Evolutionary conservation across 345 rosid species (phyloP), one percentile per base, ranked within the genome.

Genomic region (Populus tremula): DNA sequence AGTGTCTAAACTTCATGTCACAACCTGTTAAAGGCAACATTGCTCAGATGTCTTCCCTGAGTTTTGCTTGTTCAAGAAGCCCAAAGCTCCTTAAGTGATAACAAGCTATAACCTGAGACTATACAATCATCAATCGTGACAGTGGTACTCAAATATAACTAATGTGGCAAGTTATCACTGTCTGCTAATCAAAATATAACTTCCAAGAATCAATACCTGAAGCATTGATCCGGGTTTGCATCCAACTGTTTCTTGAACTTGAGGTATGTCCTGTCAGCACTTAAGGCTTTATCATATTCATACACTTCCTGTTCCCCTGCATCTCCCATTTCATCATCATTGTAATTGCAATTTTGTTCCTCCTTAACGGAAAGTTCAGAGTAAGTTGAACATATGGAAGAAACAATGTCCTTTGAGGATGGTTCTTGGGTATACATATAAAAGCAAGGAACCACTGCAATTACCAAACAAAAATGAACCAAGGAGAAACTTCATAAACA

Each of bases 211-310:
- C n/a, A 53, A 76, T 79, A 96, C 99, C 98, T 90, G 88, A 93
- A 92, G 87, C 99, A 93, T 76, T 96, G 99, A 59, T 92, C 88
- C 0, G 96, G 97, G 54, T 88, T 78, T 38, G 87, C 87, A 87
- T 96, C 99, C 87, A 93, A 75, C 76, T 83, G 84, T 81, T 93
- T 96, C 73, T 92, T 84, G 86, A 92, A 92, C 90, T 96, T 96
- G 76, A 96, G 93, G 84, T 90, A 96, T 71, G 90, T 88, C 79
- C 98, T 88, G 83, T 96, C 98, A 59, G 91, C 96, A 75, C 87
- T 83, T 80, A 91, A 67, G 39, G 99, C 94, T 87, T 79, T 84
- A 86, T 93, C 98, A 71, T 93, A 88, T 73, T 96, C 99, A 82
- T 91, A 96, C 21, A 43, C 74, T 85, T 96, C 99, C 25, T 80